Evolutionary conservation across 1,284 basidiomycete genomes (phyloP).

Genomic region (Fomitopsis schrenkii): DNA sequence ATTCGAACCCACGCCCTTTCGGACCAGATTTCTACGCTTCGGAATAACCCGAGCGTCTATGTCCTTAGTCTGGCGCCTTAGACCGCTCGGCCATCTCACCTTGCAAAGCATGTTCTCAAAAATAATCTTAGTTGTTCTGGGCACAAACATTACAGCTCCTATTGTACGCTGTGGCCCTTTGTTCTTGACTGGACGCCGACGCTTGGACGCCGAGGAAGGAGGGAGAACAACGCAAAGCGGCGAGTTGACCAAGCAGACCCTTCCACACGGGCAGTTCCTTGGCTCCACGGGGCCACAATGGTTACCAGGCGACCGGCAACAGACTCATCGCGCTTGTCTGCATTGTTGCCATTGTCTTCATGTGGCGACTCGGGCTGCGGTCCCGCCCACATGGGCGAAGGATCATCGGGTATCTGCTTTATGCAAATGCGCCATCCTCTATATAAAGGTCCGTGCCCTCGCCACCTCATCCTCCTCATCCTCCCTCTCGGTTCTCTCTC

Average conservation of each 20-base stretch:
- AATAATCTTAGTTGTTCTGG: too few relatives aligned
- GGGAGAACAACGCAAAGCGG: background rate
- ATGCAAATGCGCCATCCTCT: background rate
- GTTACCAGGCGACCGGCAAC: background rate
- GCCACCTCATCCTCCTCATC: background rate
- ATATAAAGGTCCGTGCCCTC: background rate
- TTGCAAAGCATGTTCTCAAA: too few relatives aligned
- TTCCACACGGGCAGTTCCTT: background rate
- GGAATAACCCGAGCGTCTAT: too few relatives aligned
- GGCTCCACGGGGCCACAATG: background rate
- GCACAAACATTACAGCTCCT: too few relatives aligned
- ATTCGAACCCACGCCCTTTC: background rate
- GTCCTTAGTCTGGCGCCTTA: conserved; percentile 85
- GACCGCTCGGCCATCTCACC: conserved; percentile 79
- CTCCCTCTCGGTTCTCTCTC: background rate
- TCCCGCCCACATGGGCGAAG: background rate
- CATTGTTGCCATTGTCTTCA: background rate
- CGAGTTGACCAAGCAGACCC: background rate
- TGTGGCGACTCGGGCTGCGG: background rate
- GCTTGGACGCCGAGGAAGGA: too few relatives aligned
- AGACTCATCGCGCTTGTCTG: background rate
- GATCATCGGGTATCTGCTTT: background rate
- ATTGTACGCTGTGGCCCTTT: too few relatives aligned
- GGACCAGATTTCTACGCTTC: background rate
- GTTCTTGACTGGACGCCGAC: too few relatives aligned